These are phyloP conservation scores for Collybiopsis confluens DNA, from an alignment of 768 basidiomycete species.

Conservation along the genomic window DNA sequence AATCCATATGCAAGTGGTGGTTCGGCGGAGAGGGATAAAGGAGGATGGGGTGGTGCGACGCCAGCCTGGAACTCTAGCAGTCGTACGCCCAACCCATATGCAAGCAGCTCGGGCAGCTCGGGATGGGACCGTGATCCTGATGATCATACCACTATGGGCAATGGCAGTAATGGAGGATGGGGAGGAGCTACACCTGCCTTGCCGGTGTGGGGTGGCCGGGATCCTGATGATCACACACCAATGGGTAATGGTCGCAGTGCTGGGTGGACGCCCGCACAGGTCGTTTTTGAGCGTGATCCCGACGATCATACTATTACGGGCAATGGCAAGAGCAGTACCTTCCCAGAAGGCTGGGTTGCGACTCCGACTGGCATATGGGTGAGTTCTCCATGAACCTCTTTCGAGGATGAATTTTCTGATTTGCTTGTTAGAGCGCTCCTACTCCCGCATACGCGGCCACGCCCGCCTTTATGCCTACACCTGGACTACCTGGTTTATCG, in stretches of 20 bases:
- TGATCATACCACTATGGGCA: conserved; percentile 21
- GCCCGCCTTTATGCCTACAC: conserved; percentile 34
- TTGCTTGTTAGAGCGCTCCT: conserved; percentile 8
- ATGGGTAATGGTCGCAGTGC: no score
- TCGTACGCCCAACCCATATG: conserved; percentile 55
- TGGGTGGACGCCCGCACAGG: conserved; percentile 8
- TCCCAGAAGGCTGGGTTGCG: not conserved
- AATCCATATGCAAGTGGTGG: conserved; percentile 43
- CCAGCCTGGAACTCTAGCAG: conserved; percentile 48
- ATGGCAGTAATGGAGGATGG: conserved; percentile 8
- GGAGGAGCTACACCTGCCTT: conserved; percentile 21
- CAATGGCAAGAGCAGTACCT: not conserved
- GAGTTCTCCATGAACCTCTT: no score
- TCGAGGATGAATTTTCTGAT: conserved; percentile 8
- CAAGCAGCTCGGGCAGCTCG: conserved; percentile 14
- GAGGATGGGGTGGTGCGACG: conserved; percentile 30
- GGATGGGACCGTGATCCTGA: conserved; percentile 46
- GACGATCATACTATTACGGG: no score
- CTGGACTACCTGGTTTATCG: conserved; percentile 21
- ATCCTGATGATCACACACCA: not conserved
- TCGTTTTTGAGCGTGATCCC: conserved; percentile 4
- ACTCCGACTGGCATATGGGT: conserved; percentile 14
- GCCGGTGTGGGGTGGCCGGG: conserved; percentile 10
- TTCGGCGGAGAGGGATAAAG: conserved; percentile 26
- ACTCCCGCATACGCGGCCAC: conserved; percentile 39